Percentiles rank a stretch among this genome's conserved stretches.
These are phyloP conservation scores for Whalleya microplaca DNA, from an alignment of 2,329 filamentous ascomycete species.

Conservation along the genomic window DNA sequence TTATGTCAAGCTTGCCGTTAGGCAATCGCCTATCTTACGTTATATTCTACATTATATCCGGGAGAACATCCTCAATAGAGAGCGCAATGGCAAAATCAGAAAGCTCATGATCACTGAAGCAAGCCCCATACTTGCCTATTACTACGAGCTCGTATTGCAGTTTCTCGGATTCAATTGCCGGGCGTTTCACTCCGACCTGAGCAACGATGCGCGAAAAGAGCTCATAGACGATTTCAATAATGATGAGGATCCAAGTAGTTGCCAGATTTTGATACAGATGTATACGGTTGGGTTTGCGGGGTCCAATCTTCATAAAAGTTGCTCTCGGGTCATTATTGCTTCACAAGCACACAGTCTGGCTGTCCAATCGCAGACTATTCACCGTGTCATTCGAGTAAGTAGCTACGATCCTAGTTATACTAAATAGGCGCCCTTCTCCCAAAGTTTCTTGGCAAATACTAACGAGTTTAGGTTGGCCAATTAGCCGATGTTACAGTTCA, in stretches of 20 bases:
- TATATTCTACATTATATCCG: slow-evolving; percentile 33
- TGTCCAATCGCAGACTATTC: slow-evolving; percentile 33
- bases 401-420: not conserved
- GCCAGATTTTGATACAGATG: slow-evolving; percentile 37
- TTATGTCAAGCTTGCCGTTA: slow-evolving; percentile 29
- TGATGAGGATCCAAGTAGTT: slow-evolving; percentile 15
- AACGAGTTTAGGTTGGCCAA: slow-evolving; percentile 32
- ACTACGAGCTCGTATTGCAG: slow-evolving; percentile 35
- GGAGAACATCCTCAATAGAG: slow-evolving; percentile 26
- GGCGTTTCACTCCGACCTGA: slow-evolving; percentile 29
- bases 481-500: slow-evolving; percentile 23
- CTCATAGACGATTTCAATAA: slow-evolving; percentile 34
- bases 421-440: too few relatives aligned
- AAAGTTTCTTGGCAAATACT: slow-evolving; percentile 6
- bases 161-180: slow-evolving; percentile 35
- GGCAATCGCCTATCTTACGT: slow-evolving; percentile 31
- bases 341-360: slow-evolving; percentile 31
- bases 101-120: slow-evolving; percentile 36
- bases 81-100: slow-evolving; percentile 22
- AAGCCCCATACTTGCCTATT: slow-evolving; percentile 34
- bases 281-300: slow-evolving; percentile 36
- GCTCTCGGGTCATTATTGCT: slow-evolving; percentile 33
- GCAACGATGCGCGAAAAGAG: slow-evolving; percentile 23
- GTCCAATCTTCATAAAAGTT: slow-evolving; percentile 34
- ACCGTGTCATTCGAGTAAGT: slow-evolving; percentile 37